Base-by-base conservation (phyloP, 1,139 yeast genomes). In the Sugiyamaella neomexicana region DNA sequence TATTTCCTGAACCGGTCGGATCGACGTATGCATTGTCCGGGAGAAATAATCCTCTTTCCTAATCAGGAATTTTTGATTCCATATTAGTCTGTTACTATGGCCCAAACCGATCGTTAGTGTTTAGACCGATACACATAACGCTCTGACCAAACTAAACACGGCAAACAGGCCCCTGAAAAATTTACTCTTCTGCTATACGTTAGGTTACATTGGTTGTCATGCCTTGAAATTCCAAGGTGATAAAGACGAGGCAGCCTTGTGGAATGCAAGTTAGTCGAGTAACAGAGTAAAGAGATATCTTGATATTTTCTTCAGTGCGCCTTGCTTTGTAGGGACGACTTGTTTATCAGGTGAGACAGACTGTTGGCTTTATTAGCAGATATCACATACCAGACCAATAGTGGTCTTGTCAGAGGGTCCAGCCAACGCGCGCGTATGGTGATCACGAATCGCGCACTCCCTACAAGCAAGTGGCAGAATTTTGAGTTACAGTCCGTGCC, bases 151-250 rank as follows among this genome's bases (percentile, higher is more conserved):
- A 31, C 25, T 23, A 16, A 44, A 32, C 25, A 38, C 41, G 41
- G 25, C 41, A n/a, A 37, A 38, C 17, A 2, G 29, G 47, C 47
- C 47, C 39, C 47, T 44, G 47, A 44, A 44, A 44, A 13, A 13
- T 42, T n/a, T 20, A 20, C 25, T 20, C 25, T 7, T 34, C 16
- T 12, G 38, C 15, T 12, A n/a, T 34, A n/a, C 15, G 38, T n/a
- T 34, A 34, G 15, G 38, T 13, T 34, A 34, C 16, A n/a, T 31
- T 31, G 36, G 36, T 10, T 10, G 36, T n/a, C 34, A 29, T 29
- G n/a, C n/a, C n/a, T 12, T 29, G n/a, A 12, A 34, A 34, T 34
- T 34, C 38, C 38, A 34, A n/a, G 15, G 5, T 34, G 38, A 34
- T 34, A 34, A 34, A 16, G 38, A 13, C 38, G 38, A 34, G 38